A percentile compares a stretch with the other conserved stretches of the same genome.
phyloP scores from a whole-genome alignment of 2,329 filamentous ascomycete genomes.

The Claviceps digitariae region DNA sequence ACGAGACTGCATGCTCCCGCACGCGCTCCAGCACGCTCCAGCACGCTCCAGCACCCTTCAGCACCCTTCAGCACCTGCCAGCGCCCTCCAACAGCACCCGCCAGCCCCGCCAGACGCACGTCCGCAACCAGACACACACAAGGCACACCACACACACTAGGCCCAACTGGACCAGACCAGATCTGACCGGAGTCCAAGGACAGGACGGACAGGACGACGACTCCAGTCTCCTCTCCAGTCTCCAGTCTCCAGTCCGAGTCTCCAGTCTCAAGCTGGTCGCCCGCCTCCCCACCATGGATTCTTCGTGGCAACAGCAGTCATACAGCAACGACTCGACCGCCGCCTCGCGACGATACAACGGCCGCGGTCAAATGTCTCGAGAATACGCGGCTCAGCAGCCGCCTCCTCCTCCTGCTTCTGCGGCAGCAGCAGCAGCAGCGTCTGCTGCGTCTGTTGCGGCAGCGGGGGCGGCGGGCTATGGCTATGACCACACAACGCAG shows the following conservation, averaged over 20 bases:
- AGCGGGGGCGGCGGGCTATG: conserved; percentile 16
- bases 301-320: conserved; percentile 44
- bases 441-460: too few species aligned
- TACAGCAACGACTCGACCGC: conserved; percentile 49
- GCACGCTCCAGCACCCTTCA: too few species aligned
- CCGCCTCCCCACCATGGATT: conserved; percentile 31
- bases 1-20: too few species aligned
- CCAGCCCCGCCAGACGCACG: too few species aligned
- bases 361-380: conserved; percentile 30
- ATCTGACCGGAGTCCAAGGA: too few species aligned
- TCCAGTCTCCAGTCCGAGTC: neutral
- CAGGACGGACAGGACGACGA: neutral
- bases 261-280: neutral
- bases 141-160: too few species aligned
- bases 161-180: neutral
- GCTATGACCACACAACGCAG: conserved; percentile 56
- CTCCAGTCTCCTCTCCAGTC: neutral
- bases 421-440: too few species aligned
- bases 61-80: neutral
- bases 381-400: conserved; percentile 30
- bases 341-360: conserved; percentile 52
- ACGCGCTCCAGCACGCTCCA: too few species aligned
- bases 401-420: conserved; percentile 10
- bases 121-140: neutral
- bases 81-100: too few species aligned